Evolutionary conservation across 495 filamentous ascomycete species (phyloP).

Genomic region (Hamigera avellanea): DNA sequence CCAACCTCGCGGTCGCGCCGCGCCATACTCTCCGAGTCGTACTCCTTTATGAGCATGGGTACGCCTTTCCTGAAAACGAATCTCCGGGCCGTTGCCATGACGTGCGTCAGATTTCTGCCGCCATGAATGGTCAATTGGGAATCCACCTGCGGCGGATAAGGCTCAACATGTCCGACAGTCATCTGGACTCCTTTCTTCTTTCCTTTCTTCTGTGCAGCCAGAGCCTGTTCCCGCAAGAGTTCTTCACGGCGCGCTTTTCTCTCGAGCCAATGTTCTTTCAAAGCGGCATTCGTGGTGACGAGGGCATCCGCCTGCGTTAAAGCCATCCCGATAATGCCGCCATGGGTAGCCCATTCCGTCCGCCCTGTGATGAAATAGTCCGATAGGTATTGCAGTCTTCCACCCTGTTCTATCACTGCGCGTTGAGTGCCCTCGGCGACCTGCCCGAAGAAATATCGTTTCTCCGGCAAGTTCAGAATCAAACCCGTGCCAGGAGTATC

Average conservation of each 20-base stretch:
- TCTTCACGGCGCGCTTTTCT: constrained; percentile 18
- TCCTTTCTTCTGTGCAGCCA: neutral
- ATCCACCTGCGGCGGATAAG: neutral
- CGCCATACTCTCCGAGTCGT: constrained; percentile 30
- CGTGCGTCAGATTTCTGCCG: constrained; percentile 62
- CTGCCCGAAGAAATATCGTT: constrained; percentile 82
- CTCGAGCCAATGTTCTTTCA: constrained; percentile 16
- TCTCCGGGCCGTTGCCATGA: constrained; percentile 65
- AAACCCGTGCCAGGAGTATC: constrained; percentile 78
- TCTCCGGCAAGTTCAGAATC: constrained; percentile 62
- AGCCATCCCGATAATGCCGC: constrained; percentile 75
- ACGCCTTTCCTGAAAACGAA: constrained; percentile 84
- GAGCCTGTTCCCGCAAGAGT: constrained; percentile 3
- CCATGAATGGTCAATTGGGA: constrained; percentile 57
- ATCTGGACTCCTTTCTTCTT: constrained; percentile 4
- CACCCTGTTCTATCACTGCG: constrained; percentile 51
- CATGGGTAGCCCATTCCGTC: constrained; percentile 61
- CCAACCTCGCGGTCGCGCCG: constrained; percentile 5
- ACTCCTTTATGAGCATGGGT: constrained; percentile 56
- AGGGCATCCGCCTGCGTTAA: constrained; percentile 64
- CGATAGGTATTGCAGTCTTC: constrained; percentile 45
- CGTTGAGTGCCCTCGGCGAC: constrained; percentile 77
- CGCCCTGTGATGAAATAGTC: constrained; percentile 74
- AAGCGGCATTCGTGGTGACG: constrained; percentile 16
- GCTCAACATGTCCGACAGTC: constrained; percentile 2